Evolutionary conservation across 2,329 filamentous ascomycete genomes (phyloP).

Genomic region (Epichloe festucae): DNA sequence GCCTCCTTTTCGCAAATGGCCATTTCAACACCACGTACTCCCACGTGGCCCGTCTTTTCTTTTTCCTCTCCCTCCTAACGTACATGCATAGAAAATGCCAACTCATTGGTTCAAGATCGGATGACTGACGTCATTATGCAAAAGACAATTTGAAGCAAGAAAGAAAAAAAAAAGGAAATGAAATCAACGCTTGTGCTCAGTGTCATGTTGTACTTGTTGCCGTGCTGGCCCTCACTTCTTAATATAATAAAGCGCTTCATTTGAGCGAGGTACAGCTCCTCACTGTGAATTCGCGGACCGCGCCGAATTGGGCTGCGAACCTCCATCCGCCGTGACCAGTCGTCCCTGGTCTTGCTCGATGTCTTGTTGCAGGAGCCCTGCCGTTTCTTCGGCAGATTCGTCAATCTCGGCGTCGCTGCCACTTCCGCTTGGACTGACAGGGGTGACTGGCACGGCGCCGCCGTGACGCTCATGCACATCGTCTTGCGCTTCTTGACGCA

Average conservation of each 20-base stretch:
- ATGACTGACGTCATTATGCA: constrained; percentile 3
- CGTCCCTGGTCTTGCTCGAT: constrained; percentile 22
- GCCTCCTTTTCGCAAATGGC: background rate
- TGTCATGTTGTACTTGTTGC: background rate
- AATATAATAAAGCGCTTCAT: background rate
- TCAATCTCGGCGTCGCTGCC: constrained; percentile 30
- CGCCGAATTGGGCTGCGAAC: constrained; percentile 16
- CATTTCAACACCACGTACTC: background rate
- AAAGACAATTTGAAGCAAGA: constrained; percentile 1
- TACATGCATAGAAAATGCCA: background rate
- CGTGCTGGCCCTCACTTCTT: background rate
- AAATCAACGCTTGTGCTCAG: constrained; percentile 5
- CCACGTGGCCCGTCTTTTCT: no score
- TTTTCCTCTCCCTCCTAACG: background rate
- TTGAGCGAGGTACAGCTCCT: background rate
- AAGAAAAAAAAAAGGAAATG: constrained; percentile 8
- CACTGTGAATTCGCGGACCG: background rate
- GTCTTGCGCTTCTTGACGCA: constrained; percentile 61
- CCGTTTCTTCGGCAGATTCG: constrained; percentile 30
- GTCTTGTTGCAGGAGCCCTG: constrained; percentile 30
- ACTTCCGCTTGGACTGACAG: constrained; percentile 24
- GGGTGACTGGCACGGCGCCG: constrained; percentile 19
- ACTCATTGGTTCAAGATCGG: background rate
- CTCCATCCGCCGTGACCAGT: constrained; percentile 27
- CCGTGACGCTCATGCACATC: constrained; percentile 32